Percentiles rank a stretch among this genome's conserved stretches.
phyloP scores from a whole-genome alignment of 2,329 filamentous ascomycete species.

The Lasiodiplodia sp. region DNA sequence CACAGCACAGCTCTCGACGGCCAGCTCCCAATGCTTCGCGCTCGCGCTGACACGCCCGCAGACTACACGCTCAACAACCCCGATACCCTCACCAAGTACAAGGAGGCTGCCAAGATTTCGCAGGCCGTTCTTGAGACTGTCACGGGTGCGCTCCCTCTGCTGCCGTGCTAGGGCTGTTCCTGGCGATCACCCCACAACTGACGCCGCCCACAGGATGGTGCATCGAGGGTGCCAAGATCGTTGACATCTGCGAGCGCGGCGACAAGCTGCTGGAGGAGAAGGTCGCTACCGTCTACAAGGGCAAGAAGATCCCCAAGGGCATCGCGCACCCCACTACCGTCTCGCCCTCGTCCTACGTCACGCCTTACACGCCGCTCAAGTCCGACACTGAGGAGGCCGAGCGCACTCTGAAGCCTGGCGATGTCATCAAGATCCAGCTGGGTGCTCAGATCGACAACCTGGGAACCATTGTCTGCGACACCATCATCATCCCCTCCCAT shows the following conservation, averaged over 20 bases:
- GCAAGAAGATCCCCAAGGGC: constrained; percentile 96
- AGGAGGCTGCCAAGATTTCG: constrained; percentile 92
- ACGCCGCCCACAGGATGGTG: constrained; percentile 63
- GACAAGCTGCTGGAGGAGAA: constrained; percentile 96
- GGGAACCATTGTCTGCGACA: constrained; percentile 94
- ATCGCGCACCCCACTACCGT: constrained; percentile 94
- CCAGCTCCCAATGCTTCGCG: constrained; percentile 12
- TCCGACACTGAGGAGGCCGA: constrained; percentile 86
- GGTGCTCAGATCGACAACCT: constrained; percentile 98
- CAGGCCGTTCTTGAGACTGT: constrained; percentile 94
- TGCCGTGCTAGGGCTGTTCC: constrained; percentile 19
- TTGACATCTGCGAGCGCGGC: constrained; percentile 93
- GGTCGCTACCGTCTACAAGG: constrained; percentile 94
- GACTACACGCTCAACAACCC: constrained; percentile 91
- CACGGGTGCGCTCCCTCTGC: constrained; percentile 54
- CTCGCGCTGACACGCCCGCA: constrained; percentile 46
- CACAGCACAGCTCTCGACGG: constrained; percentile 15
- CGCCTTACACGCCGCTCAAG: constrained; percentile 91
- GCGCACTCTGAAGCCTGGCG: constrained; percentile 79
- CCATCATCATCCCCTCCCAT: constrained; percentile 74
- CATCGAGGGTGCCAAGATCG: constrained; percentile 87
- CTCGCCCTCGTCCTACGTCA: constrained; percentile 92
- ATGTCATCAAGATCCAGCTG: constrained; percentile 97
- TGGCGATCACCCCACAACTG: constrained; percentile 33
- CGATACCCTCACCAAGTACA: constrained; percentile 98